These are phyloP conservation scores for Coniochaeta sp. DNA, from an alignment of 2,329 filamentous ascomycete genomes.

Conservation along the genomic window DNA sequence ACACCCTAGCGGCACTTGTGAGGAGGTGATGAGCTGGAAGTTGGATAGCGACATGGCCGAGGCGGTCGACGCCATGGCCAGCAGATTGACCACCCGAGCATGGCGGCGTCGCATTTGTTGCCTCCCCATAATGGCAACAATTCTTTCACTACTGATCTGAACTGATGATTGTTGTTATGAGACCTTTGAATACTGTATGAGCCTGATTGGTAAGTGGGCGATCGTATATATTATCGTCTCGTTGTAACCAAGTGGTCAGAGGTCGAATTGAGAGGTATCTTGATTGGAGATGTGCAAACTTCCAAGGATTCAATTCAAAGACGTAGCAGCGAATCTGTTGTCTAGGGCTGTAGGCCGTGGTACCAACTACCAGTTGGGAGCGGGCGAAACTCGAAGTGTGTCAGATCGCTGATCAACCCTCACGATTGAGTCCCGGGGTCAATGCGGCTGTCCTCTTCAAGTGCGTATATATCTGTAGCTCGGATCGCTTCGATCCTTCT, in stretches of 20 bases:
- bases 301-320: not conserved
- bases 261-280: not conserved
- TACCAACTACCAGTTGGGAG: slow-evolving; percentile 1
- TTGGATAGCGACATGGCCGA: slow-evolving; percentile 27
- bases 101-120: slow-evolving; percentile 3
- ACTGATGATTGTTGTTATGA: not conserved
- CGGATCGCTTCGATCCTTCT: not conserved
- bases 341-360: not conserved
- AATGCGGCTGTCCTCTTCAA: slow-evolving; percentile 6
- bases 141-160: not conserved
- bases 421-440: slow-evolving; percentile 4
- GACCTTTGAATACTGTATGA: not conserved
- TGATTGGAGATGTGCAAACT: not conserved
- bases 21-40: slow-evolving; percentile 30
- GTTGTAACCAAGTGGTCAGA: not conserved
- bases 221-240: not conserved
- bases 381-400: slow-evolving; percentile 4
- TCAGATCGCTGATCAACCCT: slow-evolving; percentile 4
- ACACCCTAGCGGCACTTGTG: slow-evolving; percentile 28
- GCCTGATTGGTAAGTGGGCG: not conserved
- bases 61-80: slow-evolving; percentile 15
- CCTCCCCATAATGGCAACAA: not conserved
- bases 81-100: slow-evolving; percentile 5
- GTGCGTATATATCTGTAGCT: slow-evolving; percentile 4
- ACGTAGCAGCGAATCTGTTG: not conserved